Conservation (phyloP, 495 filamentous ascomycete genomes). For the Penicillium robsamsonii region DNA sequence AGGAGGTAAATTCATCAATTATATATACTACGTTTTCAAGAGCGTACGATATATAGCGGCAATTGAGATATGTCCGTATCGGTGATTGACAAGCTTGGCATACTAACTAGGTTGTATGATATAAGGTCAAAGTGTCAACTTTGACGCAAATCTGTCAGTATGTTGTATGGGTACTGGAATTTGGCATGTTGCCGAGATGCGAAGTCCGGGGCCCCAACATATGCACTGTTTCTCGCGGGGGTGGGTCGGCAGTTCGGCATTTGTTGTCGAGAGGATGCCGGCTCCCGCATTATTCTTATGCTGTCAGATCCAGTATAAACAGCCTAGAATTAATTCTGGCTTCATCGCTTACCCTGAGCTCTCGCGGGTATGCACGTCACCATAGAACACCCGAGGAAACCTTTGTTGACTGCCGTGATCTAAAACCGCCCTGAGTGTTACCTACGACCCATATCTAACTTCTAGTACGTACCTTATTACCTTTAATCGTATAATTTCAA, state of each 20-base stretch:
- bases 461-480: no score
- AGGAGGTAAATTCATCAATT: neutral
- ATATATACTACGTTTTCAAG: neutral
- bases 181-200: neutral
- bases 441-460: no score
- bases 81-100: conserved; percentile 5
- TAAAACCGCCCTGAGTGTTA: no score
- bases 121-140: neutral
- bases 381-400: no score
- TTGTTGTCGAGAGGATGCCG: no score
- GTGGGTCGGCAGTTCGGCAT: neutral
- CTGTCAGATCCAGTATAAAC: no score
- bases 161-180: neutral
- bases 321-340: no score
- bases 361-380: no score
- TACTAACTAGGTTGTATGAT: neutral
- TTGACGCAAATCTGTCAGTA: neutral
- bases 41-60: neutral
- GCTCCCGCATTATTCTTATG: no score
- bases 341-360: no score
- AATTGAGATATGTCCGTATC: neutral
- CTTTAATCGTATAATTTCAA: no score
- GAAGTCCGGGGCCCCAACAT: neutral
- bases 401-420: no score
- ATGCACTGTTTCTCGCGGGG: neutral